Evolutionary conservation across 176 grass and related monocot genomes (phyloP), one percentile per base, ranked within the genome.

Genomic region (Aegilops longissima): DNA sequence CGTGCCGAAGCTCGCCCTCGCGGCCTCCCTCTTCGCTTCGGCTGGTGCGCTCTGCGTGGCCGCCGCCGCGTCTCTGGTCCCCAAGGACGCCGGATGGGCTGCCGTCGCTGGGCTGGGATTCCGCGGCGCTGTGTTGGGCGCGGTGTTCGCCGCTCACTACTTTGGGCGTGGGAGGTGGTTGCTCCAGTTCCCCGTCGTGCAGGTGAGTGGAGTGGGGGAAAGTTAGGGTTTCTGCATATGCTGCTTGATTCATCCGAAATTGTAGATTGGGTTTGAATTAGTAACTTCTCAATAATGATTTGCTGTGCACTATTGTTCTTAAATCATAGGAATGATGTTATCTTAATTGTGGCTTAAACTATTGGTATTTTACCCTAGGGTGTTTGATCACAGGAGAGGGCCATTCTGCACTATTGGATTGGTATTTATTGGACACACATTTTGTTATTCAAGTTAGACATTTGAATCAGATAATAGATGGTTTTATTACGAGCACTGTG

Each of bases 101-200:
- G 89, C 84, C 67, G 58, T 91, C 35, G 70, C 51, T 12, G 70
- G 86, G 62, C 71, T 91, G 24, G 90, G 82, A 8, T 85, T 91
- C 71, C 86, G 90, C 20, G 90, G 86, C 34, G 82, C 86, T 35
- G 86, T 91, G 40, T n/a, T 91, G 33, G 90, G 90, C 5, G 64
- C 78, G 24, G 72, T 91, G 23, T 91, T 91, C 78, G 77, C 86
- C 13, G 82, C 70, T 14, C 86, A 88, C 71, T 91, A 85, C 65
- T 88, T 88, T 66, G 51, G 38, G 13, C 90, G 86, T 21, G 39
- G 90, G 82, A 88, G 82, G 86, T 91, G 90, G 90, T 56, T 88
- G 78, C 90, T 91, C 61, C 63, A 72, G 78, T 91, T 91, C 86
- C 90, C 90, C 42, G 78, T 91, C 35, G 78, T 91, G 54, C 90